Evolutionary conservation across 2,329 filamentous ascomycete genomes (phyloP), one percentile per base, ranked within the genome.

Genomic region (Fusarium kyushuense): DNA sequence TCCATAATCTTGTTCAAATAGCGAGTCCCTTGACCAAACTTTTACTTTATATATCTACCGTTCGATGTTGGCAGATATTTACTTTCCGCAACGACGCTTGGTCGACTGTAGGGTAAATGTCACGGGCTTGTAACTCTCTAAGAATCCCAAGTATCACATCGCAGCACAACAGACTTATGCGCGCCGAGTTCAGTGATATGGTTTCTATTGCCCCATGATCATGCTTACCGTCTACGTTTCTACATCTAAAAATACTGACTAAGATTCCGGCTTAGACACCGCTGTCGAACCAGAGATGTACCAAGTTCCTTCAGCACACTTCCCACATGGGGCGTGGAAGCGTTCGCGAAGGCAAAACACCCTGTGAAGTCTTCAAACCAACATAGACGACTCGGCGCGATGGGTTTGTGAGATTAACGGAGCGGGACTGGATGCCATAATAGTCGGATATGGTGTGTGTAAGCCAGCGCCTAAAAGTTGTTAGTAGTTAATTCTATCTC

Each of bases 391-490:
- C 91, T 52, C 92, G 87, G 53, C 90, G 87, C 16, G 89, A 86
- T 4, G 93, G 90, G 68, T 89, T 84, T 32, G 89, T 89, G 2
- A 90, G 85, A 0, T 91, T 91, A 62, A 95, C 87, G 6, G 92
- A 94, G 82, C 90, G 93, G 21, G 94, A 97, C 63, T 89, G 87
- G 58, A 97, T 85, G 43, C 94, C 94, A 76, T 98, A 98, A 78
- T 98, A 98, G 40, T 91, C 88, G 12, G 93, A 95, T 67, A 98
- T 94, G 59, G 92, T 92, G 79, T 98, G 94, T 2, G 96, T 93
- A 54, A 98, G 87, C 92, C 94, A 98, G 67, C 95, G 92, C 70
- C 92, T 95, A 19, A 6, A 43, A n/a, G 21, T 17, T 30, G 56
- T 72, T 40, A 70, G 63, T 45, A 53, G 42, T 13, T 4, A 17